Base-by-base conservation (phyloP, 371 early-diverging fungal genomes). In the Mortierella sp. region DNA sequence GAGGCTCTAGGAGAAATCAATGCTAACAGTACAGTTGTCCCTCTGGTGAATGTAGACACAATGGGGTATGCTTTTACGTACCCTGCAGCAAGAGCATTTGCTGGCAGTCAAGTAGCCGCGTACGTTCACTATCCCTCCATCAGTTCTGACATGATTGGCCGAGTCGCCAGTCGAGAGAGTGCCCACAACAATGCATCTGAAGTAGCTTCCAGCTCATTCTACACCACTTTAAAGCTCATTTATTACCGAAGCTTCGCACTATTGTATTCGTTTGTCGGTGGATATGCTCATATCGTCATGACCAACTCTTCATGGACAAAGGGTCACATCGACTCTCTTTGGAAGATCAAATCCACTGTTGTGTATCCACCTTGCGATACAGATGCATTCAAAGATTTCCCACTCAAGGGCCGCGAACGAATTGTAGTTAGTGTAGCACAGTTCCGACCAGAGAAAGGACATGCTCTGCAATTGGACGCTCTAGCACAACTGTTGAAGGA, bases 121-220 rank as follows among this genome's bases (percentile, higher is more conserved):
- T 99, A 99, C 77, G 94, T 95, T 16, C 99, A 99, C 83, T 99
- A 99, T 70, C 99, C 99, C 3, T 92, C 94, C 4, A 96, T 99
- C 65, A 96, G 97, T 74, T 91, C 96, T n/a, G 99, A 99, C 74
- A 98, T 99, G 98, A 87, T 96, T 10, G 84, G 88, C 5, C 90
- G 88, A 40, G 96, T 99, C 5, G 87, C 90, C 52, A 89, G 90
- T 59, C 87, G 93, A 51, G 88, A 89, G 51, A 78, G 88, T 0
- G 88, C 87, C 24, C 89, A 92, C 73, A 95, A 94, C 76, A 96
- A 96, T 69, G 83, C 87, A 5, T 66, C 69, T 0, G 39, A 57
- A 10, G 84, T 95, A 5, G 88, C 94, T 1, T 51, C 78, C 18
- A 94, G 90, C 68, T 43, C 79, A 0, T 2, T 93, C 12, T 90